Percentiles rank a stretch among this genome's conserved stretches.
Conservation (phyloP, 169 alveolate genomes). For the Plasmodium vivax region DNA sequence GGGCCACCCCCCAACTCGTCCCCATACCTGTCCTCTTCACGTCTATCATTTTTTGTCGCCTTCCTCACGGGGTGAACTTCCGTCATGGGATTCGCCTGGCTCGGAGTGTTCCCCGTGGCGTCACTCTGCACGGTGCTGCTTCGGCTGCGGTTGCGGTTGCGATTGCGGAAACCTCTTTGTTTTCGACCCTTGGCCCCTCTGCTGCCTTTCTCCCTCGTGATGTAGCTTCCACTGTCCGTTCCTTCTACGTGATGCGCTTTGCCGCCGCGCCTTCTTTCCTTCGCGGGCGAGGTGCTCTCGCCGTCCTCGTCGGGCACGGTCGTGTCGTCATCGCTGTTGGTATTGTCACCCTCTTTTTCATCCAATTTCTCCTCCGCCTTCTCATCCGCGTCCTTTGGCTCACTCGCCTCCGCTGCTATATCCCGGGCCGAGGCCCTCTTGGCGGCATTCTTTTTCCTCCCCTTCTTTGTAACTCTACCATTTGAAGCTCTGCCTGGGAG, state of each 20-base stretch:
- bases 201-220: background rate
- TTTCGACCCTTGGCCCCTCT: background rate
- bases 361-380: background rate
- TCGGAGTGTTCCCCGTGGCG: background rate
- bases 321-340: background rate
- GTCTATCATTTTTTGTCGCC: background rate
- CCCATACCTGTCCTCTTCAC: slow-evolving; percentile 10
- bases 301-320: background rate
- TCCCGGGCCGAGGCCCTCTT: background rate
- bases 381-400: background rate
- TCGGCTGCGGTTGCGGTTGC: background rate
- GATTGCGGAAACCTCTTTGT: background rate
- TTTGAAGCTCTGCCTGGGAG: background rate
- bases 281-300: background rate
- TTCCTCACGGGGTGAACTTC: background rate
- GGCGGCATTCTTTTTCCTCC: background rate
- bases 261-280: background rate
- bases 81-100: background rate
- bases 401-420: background rate
- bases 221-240: background rate
- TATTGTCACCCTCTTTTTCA: background rate
- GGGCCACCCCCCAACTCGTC: background rate
- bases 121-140: background rate
- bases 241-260: background rate
- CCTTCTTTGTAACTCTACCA: background rate